phyloP scores from a whole-genome alignment of 306 rosid genomes.

The Acmispon strigosus region DNA sequence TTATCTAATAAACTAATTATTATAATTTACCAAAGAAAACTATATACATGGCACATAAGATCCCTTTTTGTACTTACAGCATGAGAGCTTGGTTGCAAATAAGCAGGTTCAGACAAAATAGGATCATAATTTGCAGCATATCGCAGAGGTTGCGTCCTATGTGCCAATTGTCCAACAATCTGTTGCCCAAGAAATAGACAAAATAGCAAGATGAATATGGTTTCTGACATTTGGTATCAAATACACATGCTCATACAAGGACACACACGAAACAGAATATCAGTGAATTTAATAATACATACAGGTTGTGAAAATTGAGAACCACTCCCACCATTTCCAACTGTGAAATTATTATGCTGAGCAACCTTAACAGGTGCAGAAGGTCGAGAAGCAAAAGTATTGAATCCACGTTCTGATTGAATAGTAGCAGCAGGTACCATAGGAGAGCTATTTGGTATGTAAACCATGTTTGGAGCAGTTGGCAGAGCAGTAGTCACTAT shows the following conservation, averaged over 20 bases:
- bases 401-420: slow-evolving; percentile 57
- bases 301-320: slow-evolving; percentile 77
- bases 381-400: slow-evolving; percentile 42
- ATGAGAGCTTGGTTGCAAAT: slow-evolving; percentile 58
- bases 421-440: slow-evolving; percentile 38
- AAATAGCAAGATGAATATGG: slow-evolving; percentile 2
- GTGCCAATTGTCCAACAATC: slow-evolving; percentile 68
- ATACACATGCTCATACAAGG: neutral
- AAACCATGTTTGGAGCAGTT: slow-evolving; percentile 50
- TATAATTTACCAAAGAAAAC: slow-evolving; percentile 4
- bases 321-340: slow-evolving; percentile 56
- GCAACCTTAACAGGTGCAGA: slow-evolving; percentile 57
- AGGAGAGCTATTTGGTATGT: slow-evolving; percentile 55
- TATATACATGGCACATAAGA: neutral
- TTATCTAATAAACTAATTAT: neutral
- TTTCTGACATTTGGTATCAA: slow-evolving; percentile 4
- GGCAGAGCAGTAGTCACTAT: slow-evolving; percentile 39
- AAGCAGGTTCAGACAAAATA: slow-evolving; percentile 59
- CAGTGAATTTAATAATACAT: slow-evolving; percentile 26
- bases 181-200: slow-evolving; percentile 24
- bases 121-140: slow-evolving; percentile 58
- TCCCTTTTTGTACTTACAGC: slow-evolving; percentile 52
- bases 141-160: slow-evolving; percentile 58
- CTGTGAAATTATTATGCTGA: slow-evolving; percentile 51
- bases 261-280: slow-evolving; percentile 8